phyloP scores from a whole-genome alignment of 768 basidiomycete genomes.

The Calocera viscosa region DNA sequence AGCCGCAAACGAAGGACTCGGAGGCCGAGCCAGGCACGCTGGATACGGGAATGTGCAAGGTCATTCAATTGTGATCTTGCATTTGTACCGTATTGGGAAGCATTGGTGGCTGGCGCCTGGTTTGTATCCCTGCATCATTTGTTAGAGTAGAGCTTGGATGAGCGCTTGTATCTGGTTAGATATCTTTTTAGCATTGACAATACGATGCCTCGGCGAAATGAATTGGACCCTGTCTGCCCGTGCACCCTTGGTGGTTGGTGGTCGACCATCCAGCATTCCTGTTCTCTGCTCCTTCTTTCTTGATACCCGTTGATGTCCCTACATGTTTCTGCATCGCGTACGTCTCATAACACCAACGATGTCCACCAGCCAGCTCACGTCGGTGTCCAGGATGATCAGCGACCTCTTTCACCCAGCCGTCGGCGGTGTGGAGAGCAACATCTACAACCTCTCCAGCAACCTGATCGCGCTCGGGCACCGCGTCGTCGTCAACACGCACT shows the following conservation, averaged over 20 bases:
- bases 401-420: constrained; percentile 94
- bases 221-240: too few relatives aligned
- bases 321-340: not conserved
- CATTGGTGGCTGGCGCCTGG: too few relatives aligned
- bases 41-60: not conserved
- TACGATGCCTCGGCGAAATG: too few relatives aligned
- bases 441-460: constrained; percentile 79
- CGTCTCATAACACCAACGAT: not conserved
- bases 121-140: too few relatives aligned
- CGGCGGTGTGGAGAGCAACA: constrained; percentile 94
- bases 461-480: constrained; percentile 77
- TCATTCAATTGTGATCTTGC: not conserved
- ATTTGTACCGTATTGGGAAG: too few relatives aligned
- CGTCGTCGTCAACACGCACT: constrained; percentile 90
- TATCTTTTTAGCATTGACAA: too few relatives aligned
- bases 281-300: too few relatives aligned
- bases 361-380: not conserved
- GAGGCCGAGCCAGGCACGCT: not conserved
- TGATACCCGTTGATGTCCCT: too few relatives aligned
- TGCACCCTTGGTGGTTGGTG: too few relatives aligned
- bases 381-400: constrained; percentile 79
- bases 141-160: too few relatives aligned
- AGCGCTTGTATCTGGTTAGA: too few relatives aligned
- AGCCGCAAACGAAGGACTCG: not conserved
- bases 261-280: too few relatives aligned